Conservation (phyloP, 2,329 filamentous ascomycete genomes). For the Fusarium tanahbumbuense region DNA sequence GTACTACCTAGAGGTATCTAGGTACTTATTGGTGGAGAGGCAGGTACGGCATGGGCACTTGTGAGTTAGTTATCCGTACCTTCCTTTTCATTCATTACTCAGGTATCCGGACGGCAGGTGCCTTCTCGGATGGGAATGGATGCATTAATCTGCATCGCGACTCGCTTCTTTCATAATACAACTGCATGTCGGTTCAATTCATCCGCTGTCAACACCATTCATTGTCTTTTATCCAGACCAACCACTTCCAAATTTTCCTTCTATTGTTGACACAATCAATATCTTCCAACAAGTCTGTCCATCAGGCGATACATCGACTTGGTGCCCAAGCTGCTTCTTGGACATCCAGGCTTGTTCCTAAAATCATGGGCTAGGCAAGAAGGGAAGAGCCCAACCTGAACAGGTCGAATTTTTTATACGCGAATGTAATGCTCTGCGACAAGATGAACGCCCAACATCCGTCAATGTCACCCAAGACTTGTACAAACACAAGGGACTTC, state of each 20-base stretch:
- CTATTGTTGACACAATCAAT: neutral
- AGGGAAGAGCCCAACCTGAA: neutral
- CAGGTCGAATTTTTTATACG: neutral
- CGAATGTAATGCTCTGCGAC: neutral
- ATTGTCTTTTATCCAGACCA: slow-evolving; percentile 18
- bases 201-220: slow-evolving; percentile 22
- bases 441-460: slow-evolving; percentile 10
- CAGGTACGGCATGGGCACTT: neutral
- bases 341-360: slow-evolving; percentile 3
- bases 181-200: slow-evolving; percentile 14
- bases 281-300: neutral
- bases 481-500: slow-evolving; percentile 12
- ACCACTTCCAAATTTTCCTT: neutral
- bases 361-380: neutral
- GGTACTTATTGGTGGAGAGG: neutral
- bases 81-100: neutral
- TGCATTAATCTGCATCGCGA: slow-evolving; percentile 14
- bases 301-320: neutral
- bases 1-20: too few relatives aligned
- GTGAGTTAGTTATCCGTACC: neutral
- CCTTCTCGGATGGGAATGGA: neutral
- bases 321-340: slow-evolving; percentile 28
- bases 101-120: neutral
- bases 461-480: slow-evolving; percentile 6
- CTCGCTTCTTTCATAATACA: slow-evolving; percentile 8